Conservation (phyloP, 2,329 filamentous ascomycete species). For the Cercospora sp. region DNA sequence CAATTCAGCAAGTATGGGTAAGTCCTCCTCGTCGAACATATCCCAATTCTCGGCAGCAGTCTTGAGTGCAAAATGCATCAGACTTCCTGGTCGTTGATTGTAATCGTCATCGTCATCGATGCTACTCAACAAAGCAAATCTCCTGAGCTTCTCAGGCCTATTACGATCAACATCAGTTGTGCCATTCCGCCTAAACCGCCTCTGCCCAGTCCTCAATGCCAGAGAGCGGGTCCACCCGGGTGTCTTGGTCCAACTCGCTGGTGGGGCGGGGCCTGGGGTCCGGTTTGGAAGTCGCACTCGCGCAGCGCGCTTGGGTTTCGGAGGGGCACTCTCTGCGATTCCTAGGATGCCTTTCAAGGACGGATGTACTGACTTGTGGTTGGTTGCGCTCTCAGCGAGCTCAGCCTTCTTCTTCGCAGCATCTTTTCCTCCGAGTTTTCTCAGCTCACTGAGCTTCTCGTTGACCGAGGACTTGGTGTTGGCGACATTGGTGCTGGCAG, state of each 20-base stretch:
- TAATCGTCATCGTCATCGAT: constrained; percentile 6
- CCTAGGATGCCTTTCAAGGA: constrained; percentile 48
- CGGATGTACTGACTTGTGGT: constrained; percentile 48
- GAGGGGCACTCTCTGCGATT: constrained; percentile 49
- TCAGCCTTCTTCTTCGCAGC: constrained; percentile 44
- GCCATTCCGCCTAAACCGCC: constrained; percentile 15
- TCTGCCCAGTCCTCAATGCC: constrained; percentile 24
- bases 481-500: constrained; percentile 34
- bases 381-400: constrained; percentile 44
- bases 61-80: constrained; percentile 56
- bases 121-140: constrained; percentile 32
- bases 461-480: constrained; percentile 42
- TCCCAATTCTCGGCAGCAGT: constrained; percentile 59
- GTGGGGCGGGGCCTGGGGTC: constrained; percentile 49
- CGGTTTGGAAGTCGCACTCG: constrained; percentile 38
- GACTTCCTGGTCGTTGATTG: constrained; percentile 38
- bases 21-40: constrained; percentile 59
- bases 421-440: constrained; percentile 45
- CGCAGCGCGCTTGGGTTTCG: constrained; percentile 46
- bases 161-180: constrained; percentile 28
- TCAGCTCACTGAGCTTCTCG: constrained; percentile 50
- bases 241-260: constrained; percentile 47
- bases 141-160: constrained; percentile 30
- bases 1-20: constrained; percentile 54
- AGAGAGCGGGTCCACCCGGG: constrained; percentile 33